phyloP scores from a whole-genome alignment of 306 rosid genomes.

The Cucurbita maxima region DNA sequence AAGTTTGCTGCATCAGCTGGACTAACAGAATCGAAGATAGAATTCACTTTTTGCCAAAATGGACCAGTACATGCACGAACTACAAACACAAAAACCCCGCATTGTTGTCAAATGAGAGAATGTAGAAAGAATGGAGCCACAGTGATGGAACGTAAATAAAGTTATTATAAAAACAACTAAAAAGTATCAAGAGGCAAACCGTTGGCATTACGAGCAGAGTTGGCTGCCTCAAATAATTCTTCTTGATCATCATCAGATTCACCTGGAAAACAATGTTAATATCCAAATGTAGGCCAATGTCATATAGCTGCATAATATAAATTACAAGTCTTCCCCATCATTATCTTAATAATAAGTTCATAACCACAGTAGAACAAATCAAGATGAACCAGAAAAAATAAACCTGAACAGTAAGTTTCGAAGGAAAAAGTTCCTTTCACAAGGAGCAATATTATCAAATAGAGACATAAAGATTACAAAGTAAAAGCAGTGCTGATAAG shows the following conservation, averaged over 20 bases:
- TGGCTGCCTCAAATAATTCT: constrained; percentile 60
- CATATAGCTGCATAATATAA: background rate
- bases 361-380: background rate
- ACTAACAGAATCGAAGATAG: constrained; percentile 45
- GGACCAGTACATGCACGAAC: constrained; percentile 54
- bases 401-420: background rate
- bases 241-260: constrained; percentile 72
- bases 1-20: constrained; percentile 53
- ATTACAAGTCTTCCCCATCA: background rate
- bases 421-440: background rate
- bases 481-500: background rate
- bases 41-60: constrained; percentile 75
- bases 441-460: background rate
- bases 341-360: background rate
- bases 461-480: background rate
- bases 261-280: constrained; percentile 38
- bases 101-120: constrained; percentile 11
- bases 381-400: background rate
- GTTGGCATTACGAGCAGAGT: constrained; percentile 49
- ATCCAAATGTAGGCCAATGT: constrained; percentile 6
- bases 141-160: background rate
- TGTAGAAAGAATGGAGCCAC: background rate
- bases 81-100: constrained; percentile 20
- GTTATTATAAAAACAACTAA: background rate
- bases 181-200: constrained; percentile 40